Conservation (phyloP, 129 eudicot species). For the Artemisia annua region DNA sequence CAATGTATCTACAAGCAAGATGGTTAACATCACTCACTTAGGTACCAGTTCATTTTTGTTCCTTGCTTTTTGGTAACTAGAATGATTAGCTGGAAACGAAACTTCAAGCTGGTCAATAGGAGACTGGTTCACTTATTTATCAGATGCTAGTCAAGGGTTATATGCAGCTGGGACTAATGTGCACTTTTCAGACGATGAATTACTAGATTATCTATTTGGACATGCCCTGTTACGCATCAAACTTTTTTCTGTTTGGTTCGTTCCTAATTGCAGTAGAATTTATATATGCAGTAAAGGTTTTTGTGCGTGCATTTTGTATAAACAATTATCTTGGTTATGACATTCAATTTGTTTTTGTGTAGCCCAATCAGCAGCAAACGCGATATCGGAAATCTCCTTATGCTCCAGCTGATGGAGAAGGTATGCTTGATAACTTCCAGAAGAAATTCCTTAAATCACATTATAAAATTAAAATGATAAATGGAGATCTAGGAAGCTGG, state of each 20-base stretch:
- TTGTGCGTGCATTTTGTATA: not conserved
- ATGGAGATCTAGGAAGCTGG: too few relatives aligned
- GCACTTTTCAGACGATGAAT: too few relatives aligned
- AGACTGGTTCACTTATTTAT: not conserved
- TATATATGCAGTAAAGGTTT: not conserved
- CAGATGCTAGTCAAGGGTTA: not conserved
- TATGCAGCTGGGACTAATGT: not conserved
- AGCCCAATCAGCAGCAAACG: conserved; percentile 99
- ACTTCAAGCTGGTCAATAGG: not conserved
- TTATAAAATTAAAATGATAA: too few relatives aligned
- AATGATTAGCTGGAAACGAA: not conserved
- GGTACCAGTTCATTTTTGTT: not conserved
- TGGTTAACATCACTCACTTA: too few relatives aligned
- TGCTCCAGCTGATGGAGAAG: conserved; percentile 92
- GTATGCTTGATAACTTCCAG: conserved; percentile 31
- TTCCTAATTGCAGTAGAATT: not conserved
- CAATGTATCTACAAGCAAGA: too few relatives aligned
- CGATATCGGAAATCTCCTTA: conserved; percentile 84
- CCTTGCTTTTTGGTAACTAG: not conserved
- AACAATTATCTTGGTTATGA: conserved; percentile 5
- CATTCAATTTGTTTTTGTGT: conserved; percentile 15
- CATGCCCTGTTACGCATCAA: not conserved
- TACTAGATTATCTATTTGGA: not conserved
- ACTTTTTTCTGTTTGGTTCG: not conserved
- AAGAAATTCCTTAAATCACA: not conserved